Base-by-base conservation (phyloP, 2,329 filamentous ascomycete species). In the Mollisia scopiformis region DNA sequence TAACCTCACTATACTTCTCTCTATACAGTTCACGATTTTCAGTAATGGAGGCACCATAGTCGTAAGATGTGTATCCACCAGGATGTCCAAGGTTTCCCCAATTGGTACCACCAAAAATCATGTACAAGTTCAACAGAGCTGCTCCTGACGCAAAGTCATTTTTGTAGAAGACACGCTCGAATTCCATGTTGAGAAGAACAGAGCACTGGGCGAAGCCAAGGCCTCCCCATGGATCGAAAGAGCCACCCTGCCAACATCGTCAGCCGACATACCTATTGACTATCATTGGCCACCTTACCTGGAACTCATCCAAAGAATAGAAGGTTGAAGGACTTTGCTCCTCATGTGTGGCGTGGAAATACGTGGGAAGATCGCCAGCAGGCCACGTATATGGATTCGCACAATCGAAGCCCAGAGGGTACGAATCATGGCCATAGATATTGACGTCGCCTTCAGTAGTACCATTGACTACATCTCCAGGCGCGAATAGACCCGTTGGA, bases 1-100 rank as follows among this genome's bases (percentile, higher is more conserved):
- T 95, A 27, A 91, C 79, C 72, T 95, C 90, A 43, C 86, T 88
- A 73, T 92, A 94, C 73, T 94, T 94, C 71, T 93, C 89, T 1
- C 90, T 83, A 28, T 81, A 76, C 2, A 94, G 78, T 1, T 82
- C 82, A 25, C 91, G 82, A 43, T 90, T 86, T 70, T 95, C 91
- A 1, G 82, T 81, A 55, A 94, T 91, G 6, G 81, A 78, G 4
- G 86, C 80, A 5, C 84, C 82, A 54, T 85, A 85, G 62, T 85
- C 83, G 51, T 85, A 84, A 0, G 80, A 83, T 0, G 83, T 87
- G 62, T 88, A 88, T 2, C 82, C 86, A 11, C 86, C 87, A 10
- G 87, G 82, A 46, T 92, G 85, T 0, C 90, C 89, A 4, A 92
- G 74, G 63, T 92, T 93, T 0, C 91, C 91, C 91, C 91, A 94